Base-by-base conservation (phyloP, 345 rosid genomes). In the Abelmoschus esculentus region DNA sequence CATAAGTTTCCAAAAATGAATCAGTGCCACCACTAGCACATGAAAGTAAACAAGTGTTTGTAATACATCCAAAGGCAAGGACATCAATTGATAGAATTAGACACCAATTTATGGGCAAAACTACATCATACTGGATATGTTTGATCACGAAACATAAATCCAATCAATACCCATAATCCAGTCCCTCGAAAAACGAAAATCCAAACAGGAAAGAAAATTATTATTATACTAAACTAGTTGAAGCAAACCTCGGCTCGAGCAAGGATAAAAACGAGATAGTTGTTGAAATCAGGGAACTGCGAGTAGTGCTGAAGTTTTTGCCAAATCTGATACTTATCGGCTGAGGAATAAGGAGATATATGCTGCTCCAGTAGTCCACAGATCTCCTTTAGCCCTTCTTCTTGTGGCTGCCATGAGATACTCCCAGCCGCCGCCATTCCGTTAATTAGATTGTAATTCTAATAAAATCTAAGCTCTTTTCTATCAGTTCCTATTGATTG, bases 271-370 rank as follows among this genome's bases (percentile, higher is more conserved):
- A 82, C 96, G 60, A 92, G 98, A 73, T 96, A 92, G 81, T 92
- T 96, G 76, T 92, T 92, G 86, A 96, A 90, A 89, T 96, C 99
- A 59, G 92, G 93, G 81, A 86, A 80, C 78, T 90, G 91, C 65
- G 90, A 86, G 77, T 85, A 89, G 84, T 86, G 91, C 22, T 92
- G 92, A 38, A 96, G 97, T 75, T 96, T 96, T 75, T 86, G 88
- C 97, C 87, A 83, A 83, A 96, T 87, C 88, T 83, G 97, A 60
- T 95, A 84, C 92, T 90, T 90, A 74, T 89, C 96, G 72, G 86
- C 86, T 29, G 83, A 70, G 70, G 92, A 88, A 70, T 93, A 72
- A 32, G 96, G 97, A n/a, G 97, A 92, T 67, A 92, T 92, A 80
- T 95, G 98, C 73, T 88, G 92, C 78, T 90, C 89, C 50, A 95